Conservation (phyloP, 768 basidiomycete species). For the Termitomyces sp. region DNA sequence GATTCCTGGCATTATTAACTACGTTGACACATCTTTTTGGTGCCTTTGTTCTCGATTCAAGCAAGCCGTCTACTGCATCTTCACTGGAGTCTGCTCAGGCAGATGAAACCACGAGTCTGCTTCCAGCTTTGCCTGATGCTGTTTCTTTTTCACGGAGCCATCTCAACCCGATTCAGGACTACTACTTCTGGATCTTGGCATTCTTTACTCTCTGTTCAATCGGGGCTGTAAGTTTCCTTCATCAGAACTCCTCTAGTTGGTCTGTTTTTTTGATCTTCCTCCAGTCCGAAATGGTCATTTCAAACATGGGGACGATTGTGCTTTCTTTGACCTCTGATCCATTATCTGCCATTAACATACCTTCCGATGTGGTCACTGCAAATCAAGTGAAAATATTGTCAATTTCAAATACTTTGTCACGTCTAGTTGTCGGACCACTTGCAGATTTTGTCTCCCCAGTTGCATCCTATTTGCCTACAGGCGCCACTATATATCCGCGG, state of each 20-base stretch:
- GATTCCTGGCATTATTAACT: conserved; percentile 54
- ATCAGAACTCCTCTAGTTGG: neutral
- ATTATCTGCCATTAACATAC: conserved; percentile 14
- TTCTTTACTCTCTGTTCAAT: conserved; percentile 49
- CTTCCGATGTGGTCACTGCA: conserved; percentile 39
- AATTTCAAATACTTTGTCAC: conserved; percentile 66
- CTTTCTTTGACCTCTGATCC: conserved; percentile 50
- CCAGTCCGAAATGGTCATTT: conserved; percentile 79
- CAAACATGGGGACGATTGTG: conserved; percentile 77
- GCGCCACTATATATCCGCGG: conserved; percentile 32
- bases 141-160: conserved; percentile 9
- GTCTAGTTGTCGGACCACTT: conserved; percentile 63
- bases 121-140: conserved; percentile 12
- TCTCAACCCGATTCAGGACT: conserved; percentile 48
- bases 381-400: conserved; percentile 72
- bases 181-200: conserved; percentile 63
- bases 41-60: conserved; percentile 37
- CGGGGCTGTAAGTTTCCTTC: conserved; percentile 56
- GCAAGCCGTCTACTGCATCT: neutral
- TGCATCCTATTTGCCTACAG: conserved; percentile 38
- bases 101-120: conserved; percentile 33
- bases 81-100: neutral
- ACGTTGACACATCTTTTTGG: conserved; percentile 54
- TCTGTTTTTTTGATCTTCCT: conserved; percentile 1
- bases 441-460: conserved; percentile 74